Base-by-base conservation (phyloP, 129 eudicot genomes). In the Arctium lappa region DNA sequence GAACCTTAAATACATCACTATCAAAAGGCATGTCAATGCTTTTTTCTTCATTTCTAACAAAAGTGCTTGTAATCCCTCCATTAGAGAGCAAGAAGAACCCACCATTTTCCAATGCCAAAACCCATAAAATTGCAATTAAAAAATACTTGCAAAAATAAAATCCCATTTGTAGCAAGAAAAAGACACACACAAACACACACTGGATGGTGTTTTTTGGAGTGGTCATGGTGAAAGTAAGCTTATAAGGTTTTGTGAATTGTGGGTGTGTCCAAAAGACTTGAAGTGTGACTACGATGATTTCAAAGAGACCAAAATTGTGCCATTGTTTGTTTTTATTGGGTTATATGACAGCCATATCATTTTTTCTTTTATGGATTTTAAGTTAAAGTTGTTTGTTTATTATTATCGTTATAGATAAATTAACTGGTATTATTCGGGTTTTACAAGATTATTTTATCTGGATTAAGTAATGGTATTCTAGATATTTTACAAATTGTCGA, bases 11-110 rank as follows among this genome's bases (percentile, higher is more conserved):
- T 15, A 93, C 97, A 84, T 91, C 97, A 66, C 92, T 88, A 44
- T 89, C 91, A 31, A 93, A 85, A 68, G 97, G 93, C 95, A 93
- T 93, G 84, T 93, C 93, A 5, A 66, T 78, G 69, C 87, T 81
- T 80, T 46, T 83, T 84, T 90, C 91, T 60, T 42, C 74, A 12
- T 85, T 78, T 48, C 97, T 91, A 39, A 91, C 88, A 75, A 86
- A 93, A 32, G 87, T 81, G 44, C 97, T 93, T n/a, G 95, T 93
- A 37, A 70, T 53, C 36, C 89, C 89, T 86, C 92, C 95, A 76
- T 75, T 69, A 66, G 92, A 88, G 50, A 80, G 62, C 76, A 80
- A 31, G 76, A 80, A 80, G 34, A 80, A 80, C 22, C 77, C 77
- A 31, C 69, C 77, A 70, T 80, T 48, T 32, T 48, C 46, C 77